These are phyloP conservation scores for Phytomonas serpens DNA, from an alignment of 208 protist genomes.

Conservation along the genomic window DNA sequence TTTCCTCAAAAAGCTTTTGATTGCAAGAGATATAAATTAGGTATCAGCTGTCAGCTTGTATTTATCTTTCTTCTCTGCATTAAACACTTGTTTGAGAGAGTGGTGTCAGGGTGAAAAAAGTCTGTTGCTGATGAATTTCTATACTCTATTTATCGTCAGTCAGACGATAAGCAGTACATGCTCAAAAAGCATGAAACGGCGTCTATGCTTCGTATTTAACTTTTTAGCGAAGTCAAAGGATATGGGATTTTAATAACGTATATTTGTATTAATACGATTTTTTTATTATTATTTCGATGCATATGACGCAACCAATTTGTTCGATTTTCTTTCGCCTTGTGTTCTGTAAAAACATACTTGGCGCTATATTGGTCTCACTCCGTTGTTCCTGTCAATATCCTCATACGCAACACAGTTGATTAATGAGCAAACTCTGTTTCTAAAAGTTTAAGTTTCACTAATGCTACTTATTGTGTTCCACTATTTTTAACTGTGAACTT, in stretches of 20 bases:
- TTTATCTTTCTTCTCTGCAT: background rate
- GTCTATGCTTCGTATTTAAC: background rate
- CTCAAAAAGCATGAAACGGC: background rate
- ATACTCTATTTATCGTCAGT: background rate
- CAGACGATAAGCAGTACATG: background rate
- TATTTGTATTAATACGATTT: conserved; percentile 2
- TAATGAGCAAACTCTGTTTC: conserved; percentile 7
- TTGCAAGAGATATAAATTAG: background rate
- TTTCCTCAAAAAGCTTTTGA: background rate
- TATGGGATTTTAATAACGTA: background rate
- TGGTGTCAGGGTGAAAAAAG: background rate
- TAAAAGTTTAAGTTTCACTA: background rate
- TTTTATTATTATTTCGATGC: conserved; percentile 4
- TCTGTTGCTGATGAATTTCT: background rate
- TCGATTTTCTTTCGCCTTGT: conserved; percentile 1
- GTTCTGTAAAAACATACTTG: background rate
- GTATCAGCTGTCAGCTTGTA: background rate
- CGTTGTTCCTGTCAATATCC: background rate
- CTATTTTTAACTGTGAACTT: conserved; percentile 5
- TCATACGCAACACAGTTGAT: conserved; percentile 8
- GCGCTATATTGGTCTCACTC: background rate
- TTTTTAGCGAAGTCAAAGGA: background rate
- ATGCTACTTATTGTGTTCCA: conserved; percentile 7
- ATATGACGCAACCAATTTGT: background rate
- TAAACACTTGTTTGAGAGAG: background rate